Evolutionary conservation across 208 protist species (phyloP).

Genomic region (Naegleria lovaniensis): DNA sequence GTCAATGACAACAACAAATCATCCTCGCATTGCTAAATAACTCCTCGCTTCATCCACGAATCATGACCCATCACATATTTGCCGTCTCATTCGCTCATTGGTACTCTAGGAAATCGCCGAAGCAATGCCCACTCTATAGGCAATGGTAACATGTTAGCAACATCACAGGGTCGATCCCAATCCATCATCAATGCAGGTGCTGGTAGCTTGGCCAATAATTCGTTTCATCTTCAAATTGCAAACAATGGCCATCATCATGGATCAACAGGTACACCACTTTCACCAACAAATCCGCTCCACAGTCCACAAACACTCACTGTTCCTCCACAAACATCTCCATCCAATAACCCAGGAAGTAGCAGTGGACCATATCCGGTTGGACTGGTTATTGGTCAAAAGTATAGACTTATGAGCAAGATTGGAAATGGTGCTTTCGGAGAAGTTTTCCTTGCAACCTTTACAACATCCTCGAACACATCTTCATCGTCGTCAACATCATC

Average conservation of each 20-base stretch:
- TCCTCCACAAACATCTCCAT: neutral
- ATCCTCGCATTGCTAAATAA: too few relatives aligned
- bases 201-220: neutral
- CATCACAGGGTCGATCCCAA: neutral
- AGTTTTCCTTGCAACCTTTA: neutral
- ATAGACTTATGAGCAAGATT: neutral
- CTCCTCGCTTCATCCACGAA: too few relatives aligned
- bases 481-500: too few relatives aligned
- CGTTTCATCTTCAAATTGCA: neutral
- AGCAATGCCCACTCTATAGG: too few relatives aligned
- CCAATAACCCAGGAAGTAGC: neutral
- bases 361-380: neutral
- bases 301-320: neutral
- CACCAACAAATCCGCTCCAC: neutral
- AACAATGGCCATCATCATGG: neutral
- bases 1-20: too few relatives aligned
- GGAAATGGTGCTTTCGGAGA: constrained; percentile 12
- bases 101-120: too few relatives aligned
- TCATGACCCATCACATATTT: too few relatives aligned
- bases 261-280: neutral
- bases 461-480: neutral
- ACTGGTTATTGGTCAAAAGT: neutral
- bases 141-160: neutral
- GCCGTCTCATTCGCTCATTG: too few relatives aligned
- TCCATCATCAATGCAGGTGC: neutral